These are phyloP conservation scores for Ogataea haglerorum DNA, from an alignment of 805 yeast genomes.

Conservation along the genomic window DNA sequence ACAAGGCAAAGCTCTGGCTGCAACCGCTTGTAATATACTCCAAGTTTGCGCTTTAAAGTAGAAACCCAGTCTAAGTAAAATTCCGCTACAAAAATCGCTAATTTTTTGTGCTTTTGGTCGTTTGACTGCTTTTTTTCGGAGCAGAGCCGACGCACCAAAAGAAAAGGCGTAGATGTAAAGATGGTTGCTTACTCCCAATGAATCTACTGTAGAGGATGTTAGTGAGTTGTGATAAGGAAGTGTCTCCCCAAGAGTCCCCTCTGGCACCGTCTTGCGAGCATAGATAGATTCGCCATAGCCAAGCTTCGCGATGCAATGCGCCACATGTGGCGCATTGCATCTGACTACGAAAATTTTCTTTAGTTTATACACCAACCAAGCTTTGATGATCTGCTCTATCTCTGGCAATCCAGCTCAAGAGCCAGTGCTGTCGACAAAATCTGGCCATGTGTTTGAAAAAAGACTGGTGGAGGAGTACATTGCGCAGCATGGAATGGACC, in stretches of 20 bases:
- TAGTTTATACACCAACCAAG: neutral
- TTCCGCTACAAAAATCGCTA: conserved; percentile 3
- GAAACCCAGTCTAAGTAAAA: neutral
- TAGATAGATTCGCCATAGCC: conserved; percentile 1
- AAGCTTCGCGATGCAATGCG: neutral
- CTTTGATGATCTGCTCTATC: conserved; percentile 30
- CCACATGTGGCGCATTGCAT: conserved; percentile 8
- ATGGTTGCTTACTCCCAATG: neutral
- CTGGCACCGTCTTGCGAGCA: too few species aligned
- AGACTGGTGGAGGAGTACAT: conserved; percentile 59
- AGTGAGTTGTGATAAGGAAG: too few species aligned
- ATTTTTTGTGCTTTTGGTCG: conserved; percentile 5
- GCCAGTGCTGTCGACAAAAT: conserved; percentile 74
- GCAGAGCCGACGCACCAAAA: neutral
- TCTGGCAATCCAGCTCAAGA: conserved; percentile 68
- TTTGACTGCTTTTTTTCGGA: conserved; percentile 4
- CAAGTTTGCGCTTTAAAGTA: conserved; percentile 1
- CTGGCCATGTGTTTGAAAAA: conserved; percentile 69
- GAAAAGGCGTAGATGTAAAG: neutral
- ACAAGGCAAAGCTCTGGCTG: conserved; percentile 2
- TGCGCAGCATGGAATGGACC: conserved; percentile 66
- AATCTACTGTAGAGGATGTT: too few species aligned
- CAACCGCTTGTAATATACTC: neutral
- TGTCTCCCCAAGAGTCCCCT: too few species aligned
- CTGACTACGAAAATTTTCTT: conserved; percentile 4